Percentiles rank a stretch among this genome's conserved stretches.
These are phyloP conservation scores for Hemileccinum rubropunctum DNA, from an alignment of 768 basidiomycete species.

Conservation along the genomic window DNA sequence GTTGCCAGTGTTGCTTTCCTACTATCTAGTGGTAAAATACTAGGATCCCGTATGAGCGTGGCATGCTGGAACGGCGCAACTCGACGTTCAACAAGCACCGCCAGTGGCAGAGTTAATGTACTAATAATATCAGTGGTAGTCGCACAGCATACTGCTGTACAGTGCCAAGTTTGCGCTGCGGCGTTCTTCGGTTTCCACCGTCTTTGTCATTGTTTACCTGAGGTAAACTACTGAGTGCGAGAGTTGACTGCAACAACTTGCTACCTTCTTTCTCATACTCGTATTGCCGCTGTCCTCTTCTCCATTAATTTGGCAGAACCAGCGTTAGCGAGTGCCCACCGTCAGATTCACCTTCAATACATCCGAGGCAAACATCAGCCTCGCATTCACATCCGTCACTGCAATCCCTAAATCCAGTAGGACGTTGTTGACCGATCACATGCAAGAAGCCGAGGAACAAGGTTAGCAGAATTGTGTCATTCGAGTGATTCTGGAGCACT, in stretches of 20 bases:
- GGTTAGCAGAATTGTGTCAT: constrained; percentile 29
- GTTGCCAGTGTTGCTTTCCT: too few relatives aligned
- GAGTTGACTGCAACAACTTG: neutral
- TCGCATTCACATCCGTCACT: neutral
- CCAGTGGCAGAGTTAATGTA: too few relatives aligned
- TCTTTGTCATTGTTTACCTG: too few relatives aligned
- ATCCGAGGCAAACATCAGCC: neutral
- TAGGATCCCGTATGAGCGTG: too few relatives aligned
- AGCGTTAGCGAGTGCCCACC: neutral
- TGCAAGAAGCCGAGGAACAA: constrained; percentile 58
- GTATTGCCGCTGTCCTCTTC: constrained; percentile 9
- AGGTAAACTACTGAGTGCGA: too few relatives aligned
- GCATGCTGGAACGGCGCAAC: too few relatives aligned
- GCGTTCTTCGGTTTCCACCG: too few relatives aligned
- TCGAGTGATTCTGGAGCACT: constrained; percentile 1
- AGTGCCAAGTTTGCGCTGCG: too few relatives aligned
- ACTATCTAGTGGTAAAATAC: too few relatives aligned
- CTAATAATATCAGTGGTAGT: too few relatives aligned
- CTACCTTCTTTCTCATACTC: neutral
- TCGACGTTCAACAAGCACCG: too few relatives aligned
- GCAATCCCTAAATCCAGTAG: constrained; percentile 1
- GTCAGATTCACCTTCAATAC: neutral
- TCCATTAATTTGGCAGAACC: constrained; percentile 25
- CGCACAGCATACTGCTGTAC: too few relatives aligned
- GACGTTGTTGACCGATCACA: constrained; percentile 20